A percentile compares a stretch with the other conserved stretches of the same genome.
phyloP scores from a whole-genome alignment of 108 stramenopile genomes.

The Cyclotella choctawhatcheeana region DNA sequence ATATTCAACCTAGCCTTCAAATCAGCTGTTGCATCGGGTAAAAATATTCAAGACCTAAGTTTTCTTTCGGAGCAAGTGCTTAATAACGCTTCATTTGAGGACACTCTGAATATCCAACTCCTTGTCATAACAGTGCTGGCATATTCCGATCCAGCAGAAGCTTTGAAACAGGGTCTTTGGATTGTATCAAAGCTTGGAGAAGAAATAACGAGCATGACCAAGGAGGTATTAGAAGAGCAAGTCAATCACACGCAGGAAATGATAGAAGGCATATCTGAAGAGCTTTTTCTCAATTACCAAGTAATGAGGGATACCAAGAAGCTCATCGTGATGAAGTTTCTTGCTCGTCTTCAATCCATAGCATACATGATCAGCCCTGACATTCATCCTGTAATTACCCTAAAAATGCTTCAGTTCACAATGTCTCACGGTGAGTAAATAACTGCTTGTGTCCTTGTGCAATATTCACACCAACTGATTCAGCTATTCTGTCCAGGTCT shows the following conservation, averaged over 20 bases:
- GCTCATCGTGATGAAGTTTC: conserved; percentile 19
- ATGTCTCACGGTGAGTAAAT: conserved; percentile 8
- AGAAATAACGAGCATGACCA: not conserved
- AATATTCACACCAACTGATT: not conserved
- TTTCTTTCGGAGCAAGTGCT: conserved; percentile 16
- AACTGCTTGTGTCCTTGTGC: not conserved
- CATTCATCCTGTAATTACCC: not conserved
- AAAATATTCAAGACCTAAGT: not conserved
- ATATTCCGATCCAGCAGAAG: not conserved
- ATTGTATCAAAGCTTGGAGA: conserved; percentile 24
- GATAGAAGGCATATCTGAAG: conserved; percentile 17
- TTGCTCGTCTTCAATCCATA: not conserved
- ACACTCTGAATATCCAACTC: conserved; percentile 7
- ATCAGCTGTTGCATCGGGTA: conserved; percentile 4
- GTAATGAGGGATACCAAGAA: conserved; percentile 13
- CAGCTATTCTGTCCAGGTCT: not conserved
- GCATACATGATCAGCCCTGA: not conserved
- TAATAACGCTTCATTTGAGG: conserved; percentile 19
- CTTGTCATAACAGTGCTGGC: not conserved
- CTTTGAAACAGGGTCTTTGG: not conserved
- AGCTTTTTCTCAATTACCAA: not conserved
- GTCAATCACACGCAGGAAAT: conserved; percentile 1
- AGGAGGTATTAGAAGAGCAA: not conserved
- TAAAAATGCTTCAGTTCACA: conserved; percentile 18
- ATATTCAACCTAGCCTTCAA: conserved; percentile 18